Evolutionary conservation across 768 basidiomycete genomes (phyloP), one percentile per base, ranked within the genome.

Genomic region (Podaxis carcinomalis): DNA sequence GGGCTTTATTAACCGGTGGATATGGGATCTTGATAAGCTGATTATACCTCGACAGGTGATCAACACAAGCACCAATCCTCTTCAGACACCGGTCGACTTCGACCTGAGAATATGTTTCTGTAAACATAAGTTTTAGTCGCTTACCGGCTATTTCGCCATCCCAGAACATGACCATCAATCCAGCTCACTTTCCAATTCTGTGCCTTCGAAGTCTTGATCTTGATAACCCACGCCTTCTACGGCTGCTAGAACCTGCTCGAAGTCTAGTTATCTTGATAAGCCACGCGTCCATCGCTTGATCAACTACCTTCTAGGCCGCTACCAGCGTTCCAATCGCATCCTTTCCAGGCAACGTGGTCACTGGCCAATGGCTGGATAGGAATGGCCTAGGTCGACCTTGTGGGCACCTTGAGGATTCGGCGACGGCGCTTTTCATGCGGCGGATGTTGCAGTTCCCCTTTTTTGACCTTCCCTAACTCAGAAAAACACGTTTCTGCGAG

Each of bases 131-230:
- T 47, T 4, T 10, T 14, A 32, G 32, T 5, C n/a, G 36, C 57
- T 47, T 56, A 32, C 27, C 13, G 14, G 32, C n/a, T 23, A 13
- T 21, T 49, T 36, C 44, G 37, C 35, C 32, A 23, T 21, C 49
- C 47, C 14, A 35, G 21, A 37, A 49, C 7, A 5, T 36, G 5
- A 19, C 5, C 35, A 46, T 32, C 53, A 61, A 23, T 50, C 52
- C 59, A 55, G 59, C 37, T 61, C 59, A 55, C 52, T 55, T 55
- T 61, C 59, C 52, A 46, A 55, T 61, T 11, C 44, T 46, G 42
- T 46, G 11, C 53, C n/a, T 59, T 51, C 28, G 35, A 19, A 5
- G 16, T 51, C 40, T 51, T 21, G 13, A 36, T 36, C 32, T 53
- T 53, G 50, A 52, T 46, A 59, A 52, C 51, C 51, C 58, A 59